These are phyloP conservation scores for Proliferodiscus dingleyae DNA, from an alignment of 2,329 filamentous ascomycete species.

Conservation along the genomic window DNA sequence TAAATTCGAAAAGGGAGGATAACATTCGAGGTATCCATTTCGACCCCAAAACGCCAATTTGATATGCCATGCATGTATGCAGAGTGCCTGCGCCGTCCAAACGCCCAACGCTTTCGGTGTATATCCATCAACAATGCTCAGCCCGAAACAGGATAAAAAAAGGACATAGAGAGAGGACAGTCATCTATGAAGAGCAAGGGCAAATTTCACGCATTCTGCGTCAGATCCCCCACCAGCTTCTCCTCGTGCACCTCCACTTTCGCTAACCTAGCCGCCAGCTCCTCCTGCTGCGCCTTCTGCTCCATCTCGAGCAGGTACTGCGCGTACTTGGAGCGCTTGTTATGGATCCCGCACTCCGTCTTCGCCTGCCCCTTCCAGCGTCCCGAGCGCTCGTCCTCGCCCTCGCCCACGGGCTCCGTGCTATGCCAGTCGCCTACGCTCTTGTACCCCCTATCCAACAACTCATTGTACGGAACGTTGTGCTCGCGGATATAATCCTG, in stretches of 20 bases:
- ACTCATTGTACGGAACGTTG: conserved; percentile 86
- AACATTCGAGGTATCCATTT: too few relatives aligned
- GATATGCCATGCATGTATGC: too few relatives aligned
- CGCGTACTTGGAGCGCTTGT: conserved; percentile 90
- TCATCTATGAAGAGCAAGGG: too few relatives aligned
- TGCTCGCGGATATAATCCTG: conserved; percentile 81
- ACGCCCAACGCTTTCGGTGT: too few relatives aligned
- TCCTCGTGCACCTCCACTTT: conserved; percentile 21
- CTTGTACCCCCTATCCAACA: conserved; percentile 95
- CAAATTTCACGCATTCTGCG: too few relatives aligned
- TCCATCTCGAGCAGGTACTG: conserved; percentile 50
- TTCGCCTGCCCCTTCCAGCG: conserved; percentile 95
- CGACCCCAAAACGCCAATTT: too few relatives aligned
- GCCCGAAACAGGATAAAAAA: too few relatives aligned
- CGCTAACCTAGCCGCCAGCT: conserved; percentile 22
- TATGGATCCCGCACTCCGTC: conserved; percentile 98
- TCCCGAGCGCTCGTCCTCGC: conserved; percentile 92
- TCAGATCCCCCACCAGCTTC: not conserved
- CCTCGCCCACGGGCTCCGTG: conserved; percentile 80
- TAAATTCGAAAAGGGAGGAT: too few relatives aligned
- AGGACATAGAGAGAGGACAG: too few relatives aligned
- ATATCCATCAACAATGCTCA: too few relatives aligned
- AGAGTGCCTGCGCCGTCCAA: too few relatives aligned
- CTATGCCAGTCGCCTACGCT: conserved; percentile 98
- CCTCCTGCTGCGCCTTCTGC: conserved; percentile 29